Evolutionary conservation across 1,139 yeast species (phyloP).

Genomic region (Kodamaea plutei): DNA sequence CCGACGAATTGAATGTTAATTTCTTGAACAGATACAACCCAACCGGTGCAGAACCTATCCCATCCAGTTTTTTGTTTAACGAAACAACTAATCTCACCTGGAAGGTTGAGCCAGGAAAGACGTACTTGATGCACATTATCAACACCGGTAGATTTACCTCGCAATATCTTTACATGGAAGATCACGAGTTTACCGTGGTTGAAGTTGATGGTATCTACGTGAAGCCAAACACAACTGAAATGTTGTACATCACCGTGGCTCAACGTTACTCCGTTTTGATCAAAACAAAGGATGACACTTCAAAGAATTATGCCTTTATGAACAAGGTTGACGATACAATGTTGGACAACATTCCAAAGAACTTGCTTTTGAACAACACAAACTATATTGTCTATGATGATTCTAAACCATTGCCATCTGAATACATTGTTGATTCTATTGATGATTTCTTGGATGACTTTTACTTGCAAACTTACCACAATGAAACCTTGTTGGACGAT

Average conservation of each 20-base stretch:
- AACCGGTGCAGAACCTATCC: slow-evolving; percentile 96
- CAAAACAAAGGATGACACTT: slow-evolving; percentile 58
- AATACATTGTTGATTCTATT: slow-evolving; percentile 36
- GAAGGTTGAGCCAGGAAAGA: slow-evolving; percentile 71
- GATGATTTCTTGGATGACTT: slow-evolving; percentile 59
- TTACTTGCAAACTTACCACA: slow-evolving; percentile 53
- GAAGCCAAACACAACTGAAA: slow-evolving; percentile 57
- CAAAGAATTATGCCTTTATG: slow-evolving; percentile 70
- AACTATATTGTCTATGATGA: slow-evolving; percentile 62
- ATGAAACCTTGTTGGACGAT: slow-evolving; percentile 50
- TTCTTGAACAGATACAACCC: slow-evolving; percentile 79
- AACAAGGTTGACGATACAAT: slow-evolving; percentile 72
- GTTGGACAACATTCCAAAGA: slow-evolving; percentile 70
- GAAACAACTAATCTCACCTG: slow-evolving; percentile 70
- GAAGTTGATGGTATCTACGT: slow-evolving; percentile 80
- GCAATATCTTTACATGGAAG: slow-evolving; percentile 81
- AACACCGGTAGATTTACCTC: slow-evolving; percentile 87
- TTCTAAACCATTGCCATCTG: slow-evolving; percentile 21
- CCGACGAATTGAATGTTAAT: slow-evolving; percentile 45
- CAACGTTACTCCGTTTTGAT: slow-evolving; percentile 76
- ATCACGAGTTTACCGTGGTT: slow-evolving; percentile 73
- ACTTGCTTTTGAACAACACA: slow-evolving; percentile 63
- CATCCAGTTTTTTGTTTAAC: slow-evolving; percentile 72
- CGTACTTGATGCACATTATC: slow-evolving; percentile 72
- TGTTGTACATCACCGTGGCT: slow-evolving; percentile 67